Evolutionary conservation across 805 yeast species (phyloP).

Genomic region (Brettanomyces bruxellensis): DNA sequence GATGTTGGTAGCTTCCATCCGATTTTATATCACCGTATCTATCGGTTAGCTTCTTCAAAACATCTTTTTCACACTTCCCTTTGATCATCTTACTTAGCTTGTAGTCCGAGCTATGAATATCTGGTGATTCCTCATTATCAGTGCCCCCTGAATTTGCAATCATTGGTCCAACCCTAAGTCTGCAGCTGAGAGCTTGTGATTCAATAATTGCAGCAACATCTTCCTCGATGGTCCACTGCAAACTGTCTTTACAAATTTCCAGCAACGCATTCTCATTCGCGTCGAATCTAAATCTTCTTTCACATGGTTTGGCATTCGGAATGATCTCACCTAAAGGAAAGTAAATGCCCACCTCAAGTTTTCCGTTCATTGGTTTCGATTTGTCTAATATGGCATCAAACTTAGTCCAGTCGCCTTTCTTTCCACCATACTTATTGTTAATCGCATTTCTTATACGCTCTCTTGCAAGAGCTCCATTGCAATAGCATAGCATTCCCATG

Average conservation of each 20-base stretch:
- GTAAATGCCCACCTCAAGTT: slow-evolving; percentile 58
- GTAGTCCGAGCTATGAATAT: slow-evolving; percentile 1
- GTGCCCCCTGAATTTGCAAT: slow-evolving; percentile 29
- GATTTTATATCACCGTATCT: slow-evolving; percentile 32
- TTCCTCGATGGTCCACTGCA: slow-evolving; percentile 38
- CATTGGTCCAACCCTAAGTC: slow-evolving; percentile 74
- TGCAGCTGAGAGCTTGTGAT: slow-evolving; percentile 78
- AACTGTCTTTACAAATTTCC: slow-evolving; percentile 21
- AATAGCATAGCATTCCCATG: slow-evolving; percentile 94
- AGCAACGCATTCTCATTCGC: slow-evolving; percentile 21
- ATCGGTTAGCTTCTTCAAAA: slow-evolving; percentile 5
- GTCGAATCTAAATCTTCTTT: slow-evolving; percentile 40
- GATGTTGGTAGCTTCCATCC: slow-evolving; percentile 40
- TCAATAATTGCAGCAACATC: slow-evolving; percentile 78
- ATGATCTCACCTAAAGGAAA: slow-evolving; percentile 90
- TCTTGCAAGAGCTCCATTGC: slow-evolving; percentile 84
- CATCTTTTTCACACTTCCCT: slow-evolving; percentile 11
- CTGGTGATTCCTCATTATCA: slow-evolving; percentile 2
- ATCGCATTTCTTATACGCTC: slow-evolving; percentile 62
- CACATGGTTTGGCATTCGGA: slow-evolving; percentile 67
- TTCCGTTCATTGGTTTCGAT: slow-evolving; percentile 23
- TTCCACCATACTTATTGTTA: slow-evolving; percentile 32
- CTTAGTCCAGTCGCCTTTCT: slow-evolving; percentile 43
- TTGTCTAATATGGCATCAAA: slow-evolving; percentile 47
- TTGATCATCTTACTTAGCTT: not conserved